Base-by-base conservation (phyloP, 2,329 filamentous ascomycete species). In the Ophiostoma himal-ulmi region DNA sequence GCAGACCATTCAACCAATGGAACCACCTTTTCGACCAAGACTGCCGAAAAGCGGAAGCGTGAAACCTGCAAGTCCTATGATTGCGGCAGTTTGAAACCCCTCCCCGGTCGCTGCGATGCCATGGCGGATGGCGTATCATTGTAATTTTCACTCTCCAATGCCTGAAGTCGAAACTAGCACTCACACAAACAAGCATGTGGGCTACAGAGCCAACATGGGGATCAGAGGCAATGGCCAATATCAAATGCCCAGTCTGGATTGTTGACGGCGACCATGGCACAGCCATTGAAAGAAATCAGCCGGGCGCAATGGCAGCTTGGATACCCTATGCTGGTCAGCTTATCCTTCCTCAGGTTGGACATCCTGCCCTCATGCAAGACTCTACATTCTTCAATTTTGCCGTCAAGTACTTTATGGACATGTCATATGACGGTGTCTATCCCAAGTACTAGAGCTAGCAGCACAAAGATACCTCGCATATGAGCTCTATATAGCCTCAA, bases 351-450 rank as follows among this genome's bases (percentile, higher is more conserved):
- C 39, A 67, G 41, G 65, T 67, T n/a, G 65, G 65, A 20, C 65
- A 67, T 52, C 26, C 26, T 67, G 65, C 65, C 17, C 39, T 67
- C 13, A 20, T 67, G 39, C 39, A 67, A 52, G 65, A 52, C 41
- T 26, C 65, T 20, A 26, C 11, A 5, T 52, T 67, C 14, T 67
- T 67, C 13, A 52, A 67, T 22, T 67, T 67, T 36, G 65, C 26
- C n/a, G 65, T 67, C 65, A 48, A 67, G 65, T 67, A 67, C 41
- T 67, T 67, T 48, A 67, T 67, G 39, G 65, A 67, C 22, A 67
- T 67, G 65, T 10, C 39, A n/a, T 67, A 67, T n/a, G 39, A 67
- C 17, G 65, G 65, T 52, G 39, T 67, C n/a, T 67, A 67, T 44
- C 65, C 65, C 7, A 52, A 52, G n/a, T 48, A 67, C 22, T 67